Conservation (phyloP, 306 rosid species). For the Corylus heterophylla region DNA sequence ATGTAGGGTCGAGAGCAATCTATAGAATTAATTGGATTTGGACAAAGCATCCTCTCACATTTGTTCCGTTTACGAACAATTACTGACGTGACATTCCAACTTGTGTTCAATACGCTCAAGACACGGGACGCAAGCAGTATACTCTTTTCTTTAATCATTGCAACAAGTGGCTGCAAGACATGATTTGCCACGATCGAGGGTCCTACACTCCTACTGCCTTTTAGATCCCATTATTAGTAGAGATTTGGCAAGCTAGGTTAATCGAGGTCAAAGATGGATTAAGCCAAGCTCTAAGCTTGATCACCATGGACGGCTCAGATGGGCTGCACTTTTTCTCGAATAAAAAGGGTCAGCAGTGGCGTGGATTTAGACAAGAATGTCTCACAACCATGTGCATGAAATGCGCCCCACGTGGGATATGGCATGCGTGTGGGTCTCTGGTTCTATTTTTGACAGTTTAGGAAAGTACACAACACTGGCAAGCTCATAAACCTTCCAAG, state of each 20-base stretch:
- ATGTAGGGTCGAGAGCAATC: not conserved
- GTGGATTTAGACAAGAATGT: conserved; percentile 34
- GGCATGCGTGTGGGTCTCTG: conserved; percentile 46
- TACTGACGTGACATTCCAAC: too few species aligned
- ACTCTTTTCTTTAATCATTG: too few species aligned
- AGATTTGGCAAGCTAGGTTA: not conserved
- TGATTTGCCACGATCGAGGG: not conserved
- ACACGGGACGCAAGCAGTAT: too few species aligned
- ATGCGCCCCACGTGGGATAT: conserved; percentile 47
- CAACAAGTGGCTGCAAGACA: too few species aligned
- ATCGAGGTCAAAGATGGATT: not conserved
- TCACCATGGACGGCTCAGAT: not conserved
- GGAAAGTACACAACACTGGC: conserved; percentile 14
- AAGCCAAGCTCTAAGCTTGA: not conserved
- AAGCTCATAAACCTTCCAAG: conserved; percentile 21
- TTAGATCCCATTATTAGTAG: too few species aligned
- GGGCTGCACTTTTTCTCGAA: not conserved
- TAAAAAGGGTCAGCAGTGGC: not conserved
- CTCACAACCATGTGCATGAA: conserved; percentile 45
- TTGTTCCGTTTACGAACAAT: too few species aligned
- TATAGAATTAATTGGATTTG: not conserved
- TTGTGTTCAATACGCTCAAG: too few species aligned
- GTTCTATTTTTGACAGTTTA: conserved; percentile 26
- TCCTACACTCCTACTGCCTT: not conserved
- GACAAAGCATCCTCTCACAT: not conserved